A percentile compares a stretch with the other conserved stretches of the same genome.
phyloP scores from a whole-genome alignment of 768 basidiomycete species.

The Rhodotorula paludigena region DNA sequence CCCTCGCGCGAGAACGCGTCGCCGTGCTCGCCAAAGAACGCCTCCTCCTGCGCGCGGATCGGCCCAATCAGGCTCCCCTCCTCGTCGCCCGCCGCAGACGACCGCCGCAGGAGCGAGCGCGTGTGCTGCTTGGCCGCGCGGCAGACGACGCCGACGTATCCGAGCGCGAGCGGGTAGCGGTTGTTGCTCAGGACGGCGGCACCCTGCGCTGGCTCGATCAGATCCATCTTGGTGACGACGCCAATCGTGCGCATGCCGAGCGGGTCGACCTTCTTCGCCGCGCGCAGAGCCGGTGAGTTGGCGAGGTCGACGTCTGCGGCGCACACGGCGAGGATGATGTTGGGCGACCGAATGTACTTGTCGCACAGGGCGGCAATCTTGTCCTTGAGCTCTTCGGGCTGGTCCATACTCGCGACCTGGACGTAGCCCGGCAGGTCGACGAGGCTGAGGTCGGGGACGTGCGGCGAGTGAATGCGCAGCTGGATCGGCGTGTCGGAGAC shows the following conservation, averaged over 20 bases:
- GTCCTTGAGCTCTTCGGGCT: conserved; percentile 87
- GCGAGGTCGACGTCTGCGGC: conserved; percentile 98
- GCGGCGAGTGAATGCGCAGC: conserved; percentile 89
- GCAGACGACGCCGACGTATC: conserved; percentile 93
- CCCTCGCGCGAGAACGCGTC: conserved; percentile 42
- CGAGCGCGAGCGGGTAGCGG: conserved; percentile 91
- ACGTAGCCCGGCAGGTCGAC: conserved; percentile 98
- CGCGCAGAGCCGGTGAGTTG: conserved; percentile 90
- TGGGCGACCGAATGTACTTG: conserved; percentile 98
- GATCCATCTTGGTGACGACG: conserved; percentile 98
- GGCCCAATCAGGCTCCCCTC: conserved; percentile 48
- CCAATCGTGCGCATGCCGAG: conserved; percentile 92
- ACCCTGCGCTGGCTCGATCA: conserved; percentile 80
- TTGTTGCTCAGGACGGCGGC: conserved; percentile 76
- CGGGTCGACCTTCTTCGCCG: conserved; percentile 89
- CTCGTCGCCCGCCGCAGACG: conserved; percentile 36
- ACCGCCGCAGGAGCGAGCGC: conserved; percentile 14
- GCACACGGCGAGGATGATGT: conserved; percentile 97
- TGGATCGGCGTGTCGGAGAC: conserved; percentile 95
- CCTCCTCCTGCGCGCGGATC: conserved; percentile 55
- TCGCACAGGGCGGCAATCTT: conserved; percentile 86
- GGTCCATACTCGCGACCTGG: conserved; percentile 89
- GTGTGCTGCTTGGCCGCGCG: conserved; percentile 54
- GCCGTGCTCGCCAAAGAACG: conserved; percentile 51
- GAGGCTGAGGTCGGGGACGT: conserved; percentile 93